Evolutionary conservation across 495 filamentous ascomycete genomes (phyloP).

Genomic region (Lophiotrema nucula): DNA sequence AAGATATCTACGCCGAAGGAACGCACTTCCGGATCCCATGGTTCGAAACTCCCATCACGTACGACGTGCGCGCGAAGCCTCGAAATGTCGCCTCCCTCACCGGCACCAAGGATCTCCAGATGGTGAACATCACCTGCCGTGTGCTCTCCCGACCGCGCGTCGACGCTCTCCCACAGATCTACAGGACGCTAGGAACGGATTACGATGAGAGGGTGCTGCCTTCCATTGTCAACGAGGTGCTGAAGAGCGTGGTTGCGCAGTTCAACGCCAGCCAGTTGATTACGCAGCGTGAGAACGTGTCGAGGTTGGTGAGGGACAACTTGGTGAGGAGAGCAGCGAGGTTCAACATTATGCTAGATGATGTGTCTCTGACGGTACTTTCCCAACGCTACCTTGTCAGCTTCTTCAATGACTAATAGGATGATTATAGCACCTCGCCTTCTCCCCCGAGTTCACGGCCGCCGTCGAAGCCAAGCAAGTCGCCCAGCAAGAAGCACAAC

Average conservation of each 20-base stretch:
- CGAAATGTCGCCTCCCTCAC: constrained; percentile 96
- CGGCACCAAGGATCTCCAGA: constrained; percentile 98
- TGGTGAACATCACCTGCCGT: constrained; percentile 99
- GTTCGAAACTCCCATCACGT: constrained; percentile 94
- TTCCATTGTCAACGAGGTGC: constrained; percentile 96
- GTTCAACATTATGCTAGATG: constrained; percentile 96
- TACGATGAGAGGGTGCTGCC: constrained; percentile 97
- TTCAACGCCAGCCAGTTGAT: constrained; percentile 99
- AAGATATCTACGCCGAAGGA: constrained; percentile 96
- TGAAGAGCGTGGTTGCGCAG: constrained; percentile 98
- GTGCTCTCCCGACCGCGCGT: constrained; percentile 89
- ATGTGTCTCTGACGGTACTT: constrained; percentile 93
- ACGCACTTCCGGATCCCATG: constrained; percentile 92
- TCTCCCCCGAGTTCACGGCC: constrained; percentile 98
- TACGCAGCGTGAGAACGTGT: constrained; percentile 96
- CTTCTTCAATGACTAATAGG: neutral
- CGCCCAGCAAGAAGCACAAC: constrained; percentile 96
- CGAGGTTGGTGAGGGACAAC: constrained; percentile 86
- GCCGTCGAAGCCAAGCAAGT: constrained; percentile 99
- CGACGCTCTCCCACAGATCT: constrained; percentile 89
- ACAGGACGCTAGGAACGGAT: constrained; percentile 90
- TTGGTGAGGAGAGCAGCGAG: constrained; percentile 83
- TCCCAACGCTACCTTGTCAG: neutral
- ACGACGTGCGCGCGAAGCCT: constrained; percentile 96
- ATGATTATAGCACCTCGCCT: constrained; percentile 84